Evolutionary conservation across 2,329 filamentous ascomycete species (phyloP), one percentile per base, ranked within the genome.

Genomic region (Geosmithia flava): DNA sequence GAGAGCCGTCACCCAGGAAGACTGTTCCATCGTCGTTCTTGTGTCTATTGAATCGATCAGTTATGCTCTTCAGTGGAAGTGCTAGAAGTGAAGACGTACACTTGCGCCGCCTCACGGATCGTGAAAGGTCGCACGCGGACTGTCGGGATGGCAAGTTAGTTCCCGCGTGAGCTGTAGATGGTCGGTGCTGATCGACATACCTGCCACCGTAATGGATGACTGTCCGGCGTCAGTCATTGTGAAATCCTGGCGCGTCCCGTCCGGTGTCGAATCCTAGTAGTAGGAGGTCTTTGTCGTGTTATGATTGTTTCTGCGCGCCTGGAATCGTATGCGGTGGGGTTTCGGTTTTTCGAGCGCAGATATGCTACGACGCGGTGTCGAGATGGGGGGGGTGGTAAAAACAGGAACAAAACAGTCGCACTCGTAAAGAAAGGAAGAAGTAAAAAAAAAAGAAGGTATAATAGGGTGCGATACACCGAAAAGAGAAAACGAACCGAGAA

Each of bases 1-100:
- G 75, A 17, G 91, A 97, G 51, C 93, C 93, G 64, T 98, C 93
- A 52, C 93, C 93, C n/a, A 98, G 78, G 62, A 98, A 98, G 39
- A 95, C 67, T 5, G 87, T 89, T 48, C 83, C 82, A 65, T 96
- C 91, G 57, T 98, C 91, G 58, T 68, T 77, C 61, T 75, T 79
- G 47, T 80, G 74, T 56, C 77, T 80, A 54, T 29, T 3, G 6
- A 3, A 39, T n/a, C 13, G 3, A n/a, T 37, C 13, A 33, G 45
- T 16, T 4, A 16, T 19, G 44, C 8, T 33, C 30, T 19, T n/a
- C 29, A 15, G 19, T 11, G 27, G 43, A 7, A 27, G 42, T 44
- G 20, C 10, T 41, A 29, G 8, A 2, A 8, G 10, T 17, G 45
- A 15, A 8, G 45, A 44, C 74, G 49, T 71, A 84, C 73, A 98